Evolutionary conservation across 129 eudicot genomes (phyloP).

Genomic region (Helianthus annuus): DNA sequence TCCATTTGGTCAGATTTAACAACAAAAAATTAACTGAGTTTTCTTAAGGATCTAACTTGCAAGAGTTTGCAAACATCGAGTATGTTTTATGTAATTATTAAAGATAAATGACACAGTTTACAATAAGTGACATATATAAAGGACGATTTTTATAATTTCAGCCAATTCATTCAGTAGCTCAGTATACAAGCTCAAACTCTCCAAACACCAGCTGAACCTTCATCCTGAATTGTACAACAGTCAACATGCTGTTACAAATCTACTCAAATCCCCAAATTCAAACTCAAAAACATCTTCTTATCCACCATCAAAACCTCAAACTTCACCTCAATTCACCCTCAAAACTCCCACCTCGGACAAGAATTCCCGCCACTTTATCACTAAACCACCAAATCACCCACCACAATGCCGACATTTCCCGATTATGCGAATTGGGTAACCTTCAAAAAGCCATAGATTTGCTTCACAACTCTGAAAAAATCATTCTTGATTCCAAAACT

Average conservation of each 20-base stretch:
- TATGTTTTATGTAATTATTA: too few species aligned
- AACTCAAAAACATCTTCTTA: neutral
- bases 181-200: neutral
- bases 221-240: conserved; percentile 13
- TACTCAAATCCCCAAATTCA: conserved; percentile 11
- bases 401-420: conserved; percentile 35
- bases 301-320: conserved; percentile 18
- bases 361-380: neutral
- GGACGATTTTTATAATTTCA: too few species aligned
- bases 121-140: too few species aligned
- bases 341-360: conserved; percentile 29
- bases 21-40: too few species aligned
- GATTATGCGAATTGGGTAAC: conserved; percentile 51
- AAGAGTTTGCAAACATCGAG: too few species aligned
- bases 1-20: too few species aligned
- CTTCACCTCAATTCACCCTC: conserved; percentile 13
- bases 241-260: conserved; percentile 24
- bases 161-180: neutral
- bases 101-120: too few species aligned
- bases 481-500: conserved; percentile 42
- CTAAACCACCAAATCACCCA: conserved; percentile 14
- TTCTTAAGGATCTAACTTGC: too few species aligned
- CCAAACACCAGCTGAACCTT: neutral
- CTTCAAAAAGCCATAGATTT: conserved; percentile 53
- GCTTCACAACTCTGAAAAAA: conserved; percentile 34